These are phyloP conservation scores for Cercis canadensis DNA, from an alignment of 306 rosid species.

Conservation along the genomic window DNA sequence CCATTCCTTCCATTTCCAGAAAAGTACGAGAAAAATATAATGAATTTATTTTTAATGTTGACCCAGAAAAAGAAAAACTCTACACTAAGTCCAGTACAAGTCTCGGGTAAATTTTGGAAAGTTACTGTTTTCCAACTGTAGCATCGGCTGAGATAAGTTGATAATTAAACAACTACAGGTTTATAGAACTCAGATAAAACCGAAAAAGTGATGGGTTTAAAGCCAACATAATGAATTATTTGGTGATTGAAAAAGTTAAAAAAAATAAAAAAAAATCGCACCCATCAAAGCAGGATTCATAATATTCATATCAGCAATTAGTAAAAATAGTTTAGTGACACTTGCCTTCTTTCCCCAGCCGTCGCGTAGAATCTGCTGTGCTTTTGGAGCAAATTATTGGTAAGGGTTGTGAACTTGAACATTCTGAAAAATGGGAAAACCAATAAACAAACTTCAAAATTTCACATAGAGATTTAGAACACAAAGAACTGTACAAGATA, in stretches of 20 bases:
- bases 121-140: too few species aligned
- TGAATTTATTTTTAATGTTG: too few species aligned
- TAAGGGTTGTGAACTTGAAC: conserved; percentile 43
- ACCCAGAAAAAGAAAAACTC: background rate
- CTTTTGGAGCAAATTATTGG: conserved; percentile 43
- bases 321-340: conserved; percentile 38
- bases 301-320: too few species aligned
- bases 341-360: conserved; percentile 61
- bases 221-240: background rate
- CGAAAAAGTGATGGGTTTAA: background rate
- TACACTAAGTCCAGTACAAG: too few species aligned
- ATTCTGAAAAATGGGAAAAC: conserved; percentile 37
- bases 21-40: background rate
- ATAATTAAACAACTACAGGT: too few species aligned
- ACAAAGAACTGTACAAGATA: too few species aligned
- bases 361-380: conserved; percentile 48
- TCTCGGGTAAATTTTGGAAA: background rate
- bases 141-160: too few species aligned
- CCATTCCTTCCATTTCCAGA: background rate
- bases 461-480: background rate
- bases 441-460: background rate
- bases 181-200: too few species aligned
- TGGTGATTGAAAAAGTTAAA: background rate
- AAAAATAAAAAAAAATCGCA: background rate
- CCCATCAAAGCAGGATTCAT: background rate